phyloP scores from a whole-genome alignment of 495 filamentous ascomycete genomes.

The Tuber magnatum region DNA sequence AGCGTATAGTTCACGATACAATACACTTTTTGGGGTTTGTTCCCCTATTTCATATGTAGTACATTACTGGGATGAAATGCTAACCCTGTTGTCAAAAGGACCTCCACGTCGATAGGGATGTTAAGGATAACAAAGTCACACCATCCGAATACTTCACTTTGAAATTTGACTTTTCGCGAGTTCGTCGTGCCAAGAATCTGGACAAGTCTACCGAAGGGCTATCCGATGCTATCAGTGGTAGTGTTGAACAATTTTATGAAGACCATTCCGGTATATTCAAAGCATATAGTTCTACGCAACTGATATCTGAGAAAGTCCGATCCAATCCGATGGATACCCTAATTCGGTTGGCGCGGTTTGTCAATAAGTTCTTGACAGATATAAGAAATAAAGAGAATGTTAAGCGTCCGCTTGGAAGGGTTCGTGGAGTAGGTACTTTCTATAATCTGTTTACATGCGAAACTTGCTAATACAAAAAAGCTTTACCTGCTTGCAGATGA shows the following conservation, averaged over 20 bases:
- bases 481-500: constrained; percentile 14
- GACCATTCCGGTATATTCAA: not conserved
- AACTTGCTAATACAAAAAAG: no score
- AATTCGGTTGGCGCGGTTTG: not conserved
- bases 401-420: not conserved
- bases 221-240: not conserved
- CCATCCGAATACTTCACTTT: constrained; percentile 5
- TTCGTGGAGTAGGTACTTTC: constrained; percentile 3
- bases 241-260: constrained; percentile 5
- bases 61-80: no score
- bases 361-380: no score
- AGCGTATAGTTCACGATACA: constrained; percentile 6
- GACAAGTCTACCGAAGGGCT: not conserved
- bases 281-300: no score
- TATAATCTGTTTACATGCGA: no score
- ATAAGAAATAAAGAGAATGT: not conserved
- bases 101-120: not conserved
- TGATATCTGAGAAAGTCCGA: no score
- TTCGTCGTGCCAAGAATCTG: not conserved
- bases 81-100: no score
- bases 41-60: no score
- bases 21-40: constrained; percentile 14
- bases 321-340: not conserved
- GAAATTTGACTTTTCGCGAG: not conserved
- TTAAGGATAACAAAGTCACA: not conserved